Conservation (phyloP, 2,329 filamentous ascomycete genomes). For the Plectosphaerella cucumerina region DNA sequence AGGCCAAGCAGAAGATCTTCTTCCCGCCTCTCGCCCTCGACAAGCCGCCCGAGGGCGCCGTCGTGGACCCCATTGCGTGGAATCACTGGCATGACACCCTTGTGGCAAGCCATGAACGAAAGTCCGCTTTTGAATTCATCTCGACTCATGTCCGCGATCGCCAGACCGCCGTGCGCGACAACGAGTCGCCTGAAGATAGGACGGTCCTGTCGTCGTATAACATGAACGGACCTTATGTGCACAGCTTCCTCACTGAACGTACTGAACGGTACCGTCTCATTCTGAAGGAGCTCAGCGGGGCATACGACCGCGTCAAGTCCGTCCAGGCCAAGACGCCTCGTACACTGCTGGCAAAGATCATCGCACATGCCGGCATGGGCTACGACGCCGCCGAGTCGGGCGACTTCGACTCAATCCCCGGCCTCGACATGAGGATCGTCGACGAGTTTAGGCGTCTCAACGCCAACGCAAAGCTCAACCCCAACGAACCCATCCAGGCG, state of each 20-base stretch:
- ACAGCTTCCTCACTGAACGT: slow-evolving; percentile 18
- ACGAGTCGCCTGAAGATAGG: background rate
- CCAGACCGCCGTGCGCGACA: background rate
- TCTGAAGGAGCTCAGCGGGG: slow-evolving; percentile 12
- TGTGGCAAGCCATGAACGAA: slow-evolving; percentile 13
- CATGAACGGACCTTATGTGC: slow-evolving; percentile 22
- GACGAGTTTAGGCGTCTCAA: slow-evolving; percentile 4
- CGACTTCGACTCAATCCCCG: background rate
- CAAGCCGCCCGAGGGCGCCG: slow-evolving; percentile 3
- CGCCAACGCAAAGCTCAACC: background rate
- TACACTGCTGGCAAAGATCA: slow-evolving; percentile 18
- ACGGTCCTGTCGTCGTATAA: slow-evolving; percentile 20
- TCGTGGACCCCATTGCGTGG: slow-evolving; percentile 25
- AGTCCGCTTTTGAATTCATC: slow-evolving; percentile 9
- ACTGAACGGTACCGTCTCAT: slow-evolving; percentile 19
- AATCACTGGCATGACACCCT: slow-evolving; percentile 22
- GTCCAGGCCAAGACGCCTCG: slow-evolving; percentile 19
- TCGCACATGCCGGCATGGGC: slow-evolving; percentile 8
- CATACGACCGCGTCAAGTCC: slow-evolving; percentile 18
- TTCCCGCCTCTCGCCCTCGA: slow-evolving; percentile 9
- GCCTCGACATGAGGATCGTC: background rate
- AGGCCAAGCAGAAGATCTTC: slow-evolving; percentile 4
- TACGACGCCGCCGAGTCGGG: background rate
- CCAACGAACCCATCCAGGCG: background rate
- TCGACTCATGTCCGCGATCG: background rate